phyloP scores from a whole-genome alignment of 139 green algal species.

The Astrephomene gubernaculifera region DNA sequence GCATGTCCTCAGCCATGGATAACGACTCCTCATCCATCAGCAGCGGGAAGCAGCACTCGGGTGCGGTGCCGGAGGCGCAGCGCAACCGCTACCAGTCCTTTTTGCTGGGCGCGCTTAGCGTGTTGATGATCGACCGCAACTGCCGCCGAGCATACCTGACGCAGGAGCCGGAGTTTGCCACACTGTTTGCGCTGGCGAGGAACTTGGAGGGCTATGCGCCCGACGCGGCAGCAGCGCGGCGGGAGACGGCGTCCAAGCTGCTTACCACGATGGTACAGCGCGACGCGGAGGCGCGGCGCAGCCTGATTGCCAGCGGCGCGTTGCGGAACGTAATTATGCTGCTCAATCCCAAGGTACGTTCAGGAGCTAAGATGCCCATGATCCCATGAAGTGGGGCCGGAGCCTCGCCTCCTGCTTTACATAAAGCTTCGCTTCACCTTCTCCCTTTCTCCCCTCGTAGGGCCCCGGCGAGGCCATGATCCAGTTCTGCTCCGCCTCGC shows the following conservation, averaged over 20 bases:
- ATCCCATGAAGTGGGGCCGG: background rate
- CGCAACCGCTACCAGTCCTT: constrained; percentile 59
- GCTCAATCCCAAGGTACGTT: constrained; percentile 50
- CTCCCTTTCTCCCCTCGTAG: background rate
- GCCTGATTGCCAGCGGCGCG: constrained; percentile 54
- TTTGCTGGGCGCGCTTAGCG: constrained; percentile 71
- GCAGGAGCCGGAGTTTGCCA: constrained; percentile 67
- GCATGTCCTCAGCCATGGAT: background rate
- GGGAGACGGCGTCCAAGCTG: constrained; percentile 63
- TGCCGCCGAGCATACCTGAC: constrained; percentile 66
- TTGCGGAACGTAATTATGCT: constrained; percentile 52
- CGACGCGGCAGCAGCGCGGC: constrained; percentile 46
- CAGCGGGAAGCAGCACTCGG: background rate
- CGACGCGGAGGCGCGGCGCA: constrained; percentile 56
- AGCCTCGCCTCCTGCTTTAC: no score
- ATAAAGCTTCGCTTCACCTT: no score
- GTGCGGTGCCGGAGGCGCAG: constrained; percentile 22
- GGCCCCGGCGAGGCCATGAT: constrained; percentile 61
- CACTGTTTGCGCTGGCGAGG: constrained; percentile 65
- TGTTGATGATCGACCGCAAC: constrained; percentile 77
- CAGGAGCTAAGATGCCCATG: no score
- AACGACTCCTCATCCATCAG: no score
- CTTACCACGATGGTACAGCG: constrained; percentile 64
- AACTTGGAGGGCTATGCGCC: constrained; percentile 60
- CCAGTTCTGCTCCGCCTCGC: constrained; percentile 75